Base-by-base conservation (phyloP, 2,329 filamentous ascomycete genomes). In the Talaromyces islandicus region DNA sequence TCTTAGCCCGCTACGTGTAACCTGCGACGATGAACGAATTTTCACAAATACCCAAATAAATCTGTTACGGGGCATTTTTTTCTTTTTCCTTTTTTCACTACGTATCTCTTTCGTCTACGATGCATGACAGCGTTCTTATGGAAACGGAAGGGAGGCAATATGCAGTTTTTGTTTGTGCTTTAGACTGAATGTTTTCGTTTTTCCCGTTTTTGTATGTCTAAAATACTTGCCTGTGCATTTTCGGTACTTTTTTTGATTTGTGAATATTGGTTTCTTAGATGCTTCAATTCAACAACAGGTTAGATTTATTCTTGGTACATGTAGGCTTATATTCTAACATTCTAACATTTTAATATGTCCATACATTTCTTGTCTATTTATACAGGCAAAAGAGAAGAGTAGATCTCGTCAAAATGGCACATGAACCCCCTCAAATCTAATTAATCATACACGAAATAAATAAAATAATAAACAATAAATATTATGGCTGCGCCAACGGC, bases 161-260 rank as follows among this genome's bases (percentile, higher is more conserved):
- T 61, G 35, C 56, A 51, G 43, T 61, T 61, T 50, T 60, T 46
- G 29, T 17, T 57, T 62, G 46, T 54, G 54, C 50, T 53, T 63
- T 58, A 60, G 51, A 58, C 50, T 57, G 54, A 54, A 54, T 48
- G 56, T 46, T 54, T 64, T 63, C 62, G 59, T 57, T 59, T 62
- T 55, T 63, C 55, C 62, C 19, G 48, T 38, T 60, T 60, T 62
- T 65, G 63, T 61, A 61, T 64, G 61, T 68, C 64, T 60, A 62
- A 64, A 66, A 65, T 59, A 59, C 64, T 56, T 63, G 60, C 60
- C 59, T 29, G 51, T 60, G 61, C n/a, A 46, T 64, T 60, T 35
- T 63, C 50, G 58, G 54, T 59, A 24, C 50, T 63, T 60, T 62
- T 24, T 35, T 63, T 60, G 38, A 59, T 41, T 46, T 60, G 59